Base-by-base conservation (phyloP, 169 alveolate species). In the Plasmodium billcollinsi region DNA sequence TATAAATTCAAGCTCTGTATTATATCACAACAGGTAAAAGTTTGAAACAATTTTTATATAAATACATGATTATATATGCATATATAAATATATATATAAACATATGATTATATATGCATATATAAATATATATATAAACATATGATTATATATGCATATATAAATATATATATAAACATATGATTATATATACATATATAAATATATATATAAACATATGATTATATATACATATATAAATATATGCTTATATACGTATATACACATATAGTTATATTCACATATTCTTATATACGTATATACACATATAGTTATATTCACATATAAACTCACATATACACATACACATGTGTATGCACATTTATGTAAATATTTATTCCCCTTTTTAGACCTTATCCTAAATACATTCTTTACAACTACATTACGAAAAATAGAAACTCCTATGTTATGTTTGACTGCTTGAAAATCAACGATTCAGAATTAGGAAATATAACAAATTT, bases 341-440 rank as follows among this genome's bases (percentile, higher is more conserved):
- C 4, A 14, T 59, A 59, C 0, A 63, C 6, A 0, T 12, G 1
- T 0, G 0, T 59, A 12, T 59, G 3, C 33, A n/a, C 9, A 39
- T 39, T 5, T 39, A 39, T 39, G 9, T 39, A 39, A 9, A 14
- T 29, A 29, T 26, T 26, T n/a, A 5, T 33, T 33, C 15, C 29
- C 15, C 26, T 8, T 39, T 39, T 83, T 83, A 83, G 91, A 69
- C 91, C 91, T 5, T 83, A 69, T 43, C 91, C 91, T 20, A 69
- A 69, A 43, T 83, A 83, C 11, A 69, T 83, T 15, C 65, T 83
- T 20, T 83, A 83, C 54, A 83, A 83, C 45, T 83, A 83, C 50
- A 83, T 83, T 11, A 83, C 59, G 83, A 83, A 83, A 73, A 83
- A 83, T n/a, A 72, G 29, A 69, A 83, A 83, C 47, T 67, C 91